A percentile compares a stretch with the other conserved stretches of the same genome.
These are phyloP conservation scores for Leccinum uliginosum DNA, from an alignment of 768 basidiomycete genomes.

Conservation along the genomic window DNA sequence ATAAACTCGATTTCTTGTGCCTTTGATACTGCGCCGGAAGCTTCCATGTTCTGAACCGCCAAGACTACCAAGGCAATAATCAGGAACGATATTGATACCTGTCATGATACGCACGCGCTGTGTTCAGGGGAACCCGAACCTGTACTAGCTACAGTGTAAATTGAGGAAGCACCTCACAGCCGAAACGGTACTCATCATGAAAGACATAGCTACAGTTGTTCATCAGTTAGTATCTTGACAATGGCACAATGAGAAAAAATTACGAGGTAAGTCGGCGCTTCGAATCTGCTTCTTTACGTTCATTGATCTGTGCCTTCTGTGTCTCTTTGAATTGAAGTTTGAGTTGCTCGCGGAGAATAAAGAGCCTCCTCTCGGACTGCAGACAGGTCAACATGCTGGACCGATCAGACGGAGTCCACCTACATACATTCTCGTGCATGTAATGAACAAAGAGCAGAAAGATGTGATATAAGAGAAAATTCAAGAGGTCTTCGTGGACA, in stretches of 20 bases:
- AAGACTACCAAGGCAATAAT: conserved; percentile 40
- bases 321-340: conserved; percentile 70
- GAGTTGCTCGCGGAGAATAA: conserved; percentile 67
- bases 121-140: conserved; percentile 80
- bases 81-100: background rate
- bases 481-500: conserved; percentile 47
- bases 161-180: conserved; percentile 3
- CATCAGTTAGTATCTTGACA: background rate
- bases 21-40: conserved; percentile 64
- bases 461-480: conserved; percentile 72
- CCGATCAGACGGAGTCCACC: conserved; percentile 11
- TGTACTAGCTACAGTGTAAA: conserved; percentile 35
- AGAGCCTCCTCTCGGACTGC: conserved; percentile 56
- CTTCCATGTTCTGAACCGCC: conserved; percentile 91
- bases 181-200: conserved; percentile 54
- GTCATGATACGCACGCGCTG: conserved; percentile 45
- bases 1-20: conserved; percentile 86
- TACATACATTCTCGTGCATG: conserved; percentile 56
- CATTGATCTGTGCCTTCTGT: conserved; percentile 72
- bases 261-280: conserved; percentile 79
- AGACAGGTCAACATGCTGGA: conserved; percentile 1
- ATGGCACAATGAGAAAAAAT: conserved; percentile 29
- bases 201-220: conserved; percentile 56
- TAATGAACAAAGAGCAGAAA: conserved; percentile 80
- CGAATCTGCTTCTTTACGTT: conserved; percentile 70